Conservation (phyloP, 2,329 filamentous ascomycete species). For the Fusarium devonianum region DNA sequence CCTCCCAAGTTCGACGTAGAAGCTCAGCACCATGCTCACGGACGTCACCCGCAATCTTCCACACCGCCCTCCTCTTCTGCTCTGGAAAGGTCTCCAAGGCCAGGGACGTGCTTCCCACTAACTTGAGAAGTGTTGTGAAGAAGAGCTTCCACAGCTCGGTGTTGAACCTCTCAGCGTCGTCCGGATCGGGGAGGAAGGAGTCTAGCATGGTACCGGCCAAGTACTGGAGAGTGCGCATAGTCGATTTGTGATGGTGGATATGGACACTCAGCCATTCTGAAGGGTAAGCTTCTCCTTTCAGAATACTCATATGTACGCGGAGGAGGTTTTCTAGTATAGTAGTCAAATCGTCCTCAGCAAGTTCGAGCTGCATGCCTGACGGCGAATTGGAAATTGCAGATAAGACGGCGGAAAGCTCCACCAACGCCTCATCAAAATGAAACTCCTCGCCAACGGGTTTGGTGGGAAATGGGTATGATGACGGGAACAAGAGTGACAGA, state of each 20-base stretch:
- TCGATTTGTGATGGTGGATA: constrained; percentile 91
- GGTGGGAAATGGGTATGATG: constrained; percentile 85
- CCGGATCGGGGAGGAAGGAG: constrained; percentile 83
- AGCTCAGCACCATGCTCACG: constrained; percentile 89
- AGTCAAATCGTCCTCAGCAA: constrained; percentile 76
- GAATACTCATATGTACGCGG: constrained; percentile 85
- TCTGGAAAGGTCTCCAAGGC: constrained; percentile 96
- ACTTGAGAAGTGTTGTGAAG: constrained; percentile 85
- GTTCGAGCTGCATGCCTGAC: constrained; percentile 74
- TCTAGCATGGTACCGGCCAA: constrained; percentile 82
- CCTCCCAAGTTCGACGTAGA: constrained; percentile 86
- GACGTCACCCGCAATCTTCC: constrained; percentile 98
- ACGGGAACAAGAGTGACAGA: constrained; percentile 89
- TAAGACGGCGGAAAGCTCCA: constrained; percentile 88
- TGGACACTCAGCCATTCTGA: constrained; percentile 89
- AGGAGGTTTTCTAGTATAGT: constrained; percentile 80
- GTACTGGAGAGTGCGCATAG: constrained; percentile 85
- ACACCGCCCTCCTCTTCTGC: constrained; percentile 93
- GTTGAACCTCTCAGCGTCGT: constrained; percentile 90
- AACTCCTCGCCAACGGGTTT: constrained; percentile 68
- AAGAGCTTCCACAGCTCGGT: constrained; percentile 94
- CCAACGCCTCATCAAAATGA: constrained; percentile 81
- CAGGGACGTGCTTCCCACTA: constrained; percentile 87
- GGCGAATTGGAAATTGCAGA: constrained; percentile 80
- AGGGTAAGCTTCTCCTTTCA: constrained; percentile 90